Conservation (phyloP, 2,329 filamentous ascomycete species). For the Alternaria triticimaculans region DNA sequence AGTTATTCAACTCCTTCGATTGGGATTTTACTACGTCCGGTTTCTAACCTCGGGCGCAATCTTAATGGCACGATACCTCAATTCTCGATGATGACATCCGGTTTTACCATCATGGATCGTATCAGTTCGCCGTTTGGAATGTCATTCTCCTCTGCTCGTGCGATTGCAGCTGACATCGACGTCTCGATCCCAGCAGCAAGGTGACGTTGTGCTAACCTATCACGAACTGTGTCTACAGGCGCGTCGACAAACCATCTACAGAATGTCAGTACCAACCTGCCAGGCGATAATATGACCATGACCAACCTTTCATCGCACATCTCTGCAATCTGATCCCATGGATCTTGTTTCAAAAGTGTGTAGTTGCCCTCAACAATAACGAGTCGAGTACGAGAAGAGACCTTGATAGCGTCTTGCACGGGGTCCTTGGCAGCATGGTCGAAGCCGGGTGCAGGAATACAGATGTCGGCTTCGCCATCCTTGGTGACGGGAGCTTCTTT, state of each 20-base stretch:
- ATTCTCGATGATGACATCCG: slow-evolving; percentile 27
- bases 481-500: slow-evolving; percentile 24
- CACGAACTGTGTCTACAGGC: slow-evolving; percentile 21
- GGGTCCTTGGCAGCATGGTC: slow-evolving; percentile 36
- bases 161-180: slow-evolving; percentile 24
- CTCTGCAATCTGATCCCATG: slow-evolving; percentile 25
- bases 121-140: slow-evolving; percentile 34
- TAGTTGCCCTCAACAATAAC: slow-evolving; percentile 38
- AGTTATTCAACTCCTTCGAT: slow-evolving; percentile 33
- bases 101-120: slow-evolving; percentile 25
- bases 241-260: slow-evolving; percentile 35
- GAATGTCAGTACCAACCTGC: neutral
- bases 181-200: slow-evolving; percentile 33
- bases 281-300: neutral
- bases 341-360: slow-evolving; percentile 29
- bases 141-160: slow-evolving; percentile 33
- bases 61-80: slow-evolving; percentile 2
- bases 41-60: slow-evolving; percentile 9
- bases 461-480: slow-evolving; percentile 17
- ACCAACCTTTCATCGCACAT: slow-evolving; percentile 28
- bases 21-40: slow-evolving; percentile 29
- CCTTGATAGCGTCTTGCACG: slow-evolving; percentile 19
- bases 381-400: slow-evolving; percentile 30
- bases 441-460: slow-evolving; percentile 30
- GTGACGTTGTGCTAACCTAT: slow-evolving; percentile 29